These are phyloP conservation scores for Earliella scabrosa DNA, from an alignment of 1,284 basidiomycete species.

Conservation along the genomic window DNA sequence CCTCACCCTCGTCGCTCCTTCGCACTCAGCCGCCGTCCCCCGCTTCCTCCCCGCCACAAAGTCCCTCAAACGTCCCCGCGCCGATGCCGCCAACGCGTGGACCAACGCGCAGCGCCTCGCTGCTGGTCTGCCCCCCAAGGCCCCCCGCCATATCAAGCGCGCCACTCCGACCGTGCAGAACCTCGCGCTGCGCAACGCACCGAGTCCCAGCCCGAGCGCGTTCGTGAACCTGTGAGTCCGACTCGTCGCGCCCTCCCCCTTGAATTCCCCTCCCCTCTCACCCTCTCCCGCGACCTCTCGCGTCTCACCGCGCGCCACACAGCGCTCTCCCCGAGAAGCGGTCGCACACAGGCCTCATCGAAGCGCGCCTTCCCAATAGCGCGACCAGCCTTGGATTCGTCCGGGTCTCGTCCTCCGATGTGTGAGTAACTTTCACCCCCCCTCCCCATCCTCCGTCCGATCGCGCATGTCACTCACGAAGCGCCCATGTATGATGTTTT, in stretches of 20 bases:
- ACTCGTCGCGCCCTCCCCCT: too few species aligned
- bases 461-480: slow-evolving; percentile 10
- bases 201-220: slow-evolving; percentile 21
- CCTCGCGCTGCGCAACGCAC: slow-evolving; percentile 14
- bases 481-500: slow-evolving; percentile 3
- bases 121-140: slow-evolving; percentile 25
- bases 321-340: slow-evolving; percentile 5
- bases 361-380: slow-evolving; percentile 12
- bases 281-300: neutral
- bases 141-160: slow-evolving; percentile 21
- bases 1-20: slow-evolving; percentile 6
- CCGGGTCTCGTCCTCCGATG: slow-evolving; percentile 19
- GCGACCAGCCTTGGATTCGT: slow-evolving; percentile 12
- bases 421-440: too few species aligned
- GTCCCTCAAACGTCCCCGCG: slow-evolving; percentile 5
- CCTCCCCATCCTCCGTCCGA: neutral
- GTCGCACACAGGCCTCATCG: slow-evolving; percentile 14
- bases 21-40: slow-evolving; percentile 1
- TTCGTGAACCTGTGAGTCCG: slow-evolving; percentile 13
- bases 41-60: slow-evolving; percentile 4
- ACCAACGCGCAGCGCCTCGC: slow-evolving; percentile 30
- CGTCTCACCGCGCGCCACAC: neutral
- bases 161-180: slow-evolving; percentile 17
- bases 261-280: neutral
- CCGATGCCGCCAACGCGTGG: slow-evolving; percentile 7